phyloP scores from a whole-genome alignment of 2,329 filamentous ascomycete genomes.

The Triangularia setosa region DNA sequence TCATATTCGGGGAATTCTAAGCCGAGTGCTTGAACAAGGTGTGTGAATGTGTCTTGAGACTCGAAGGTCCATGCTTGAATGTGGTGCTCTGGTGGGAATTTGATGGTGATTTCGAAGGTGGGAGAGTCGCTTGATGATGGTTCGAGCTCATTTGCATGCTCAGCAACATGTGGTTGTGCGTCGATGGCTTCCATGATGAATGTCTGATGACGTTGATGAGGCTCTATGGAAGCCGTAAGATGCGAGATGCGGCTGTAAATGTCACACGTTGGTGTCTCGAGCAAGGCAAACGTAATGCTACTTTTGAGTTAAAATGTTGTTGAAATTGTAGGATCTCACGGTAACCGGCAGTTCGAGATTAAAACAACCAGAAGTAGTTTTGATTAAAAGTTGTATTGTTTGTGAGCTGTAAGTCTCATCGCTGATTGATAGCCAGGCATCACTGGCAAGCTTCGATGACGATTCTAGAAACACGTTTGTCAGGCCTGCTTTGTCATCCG shows the following conservation, averaged over 20 bases:
- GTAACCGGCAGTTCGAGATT: neutral
- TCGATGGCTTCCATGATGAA: slow-evolving; percentile 7
- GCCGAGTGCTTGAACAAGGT: slow-evolving; percentile 13
- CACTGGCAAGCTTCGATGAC: neutral
- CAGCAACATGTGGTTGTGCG: neutral
- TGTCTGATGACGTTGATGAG: neutral
- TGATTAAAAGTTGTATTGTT: neutral
- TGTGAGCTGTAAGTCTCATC: neutral
- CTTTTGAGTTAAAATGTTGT: neutral
- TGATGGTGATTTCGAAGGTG: slow-evolving; percentile 21
- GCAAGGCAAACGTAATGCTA: neutral
- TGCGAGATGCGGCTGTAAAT: neutral
- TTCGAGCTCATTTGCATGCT: neutral
- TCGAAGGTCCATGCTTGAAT: slow-evolving; percentile 18
- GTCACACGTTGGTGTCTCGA: neutral
- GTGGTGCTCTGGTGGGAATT: slow-evolving; percentile 22
- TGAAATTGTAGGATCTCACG: neutral
- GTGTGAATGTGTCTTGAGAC: slow-evolving; percentile 13
- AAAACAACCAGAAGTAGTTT: too few species aligned
- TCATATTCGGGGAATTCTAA: slow-evolving; percentile 20
- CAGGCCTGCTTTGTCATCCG: neutral
- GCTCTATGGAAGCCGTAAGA: neutral
- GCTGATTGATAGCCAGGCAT: neutral
- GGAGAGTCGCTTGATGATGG: neutral
- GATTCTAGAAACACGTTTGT: neutral